Percentiles rank a stretch among this genome's conserved stretches.
Conservation (phyloP, 805 yeast species). For the Suhomyces faveliae region DNA sequence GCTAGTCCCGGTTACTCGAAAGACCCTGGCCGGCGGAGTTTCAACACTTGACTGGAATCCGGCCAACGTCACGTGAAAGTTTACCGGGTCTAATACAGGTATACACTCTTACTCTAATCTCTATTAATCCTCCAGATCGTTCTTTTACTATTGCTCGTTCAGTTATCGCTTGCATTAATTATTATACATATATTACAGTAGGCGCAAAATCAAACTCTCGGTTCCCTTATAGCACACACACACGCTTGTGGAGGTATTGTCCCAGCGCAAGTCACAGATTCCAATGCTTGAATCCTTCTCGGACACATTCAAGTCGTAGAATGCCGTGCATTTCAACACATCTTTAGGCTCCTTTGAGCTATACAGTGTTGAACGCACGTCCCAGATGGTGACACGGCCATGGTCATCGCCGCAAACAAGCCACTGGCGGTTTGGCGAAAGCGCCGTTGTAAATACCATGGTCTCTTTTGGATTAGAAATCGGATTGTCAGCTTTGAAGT, state of each 20-base stretch:
- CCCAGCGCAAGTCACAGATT: slow-evolving; percentile 42
- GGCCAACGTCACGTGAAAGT: no score
- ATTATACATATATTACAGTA: slow-evolving; percentile 5
- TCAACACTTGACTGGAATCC: no score
- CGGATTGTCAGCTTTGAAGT: slow-evolving; percentile 19
- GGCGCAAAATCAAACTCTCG: slow-evolving; percentile 26
- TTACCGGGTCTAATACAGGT: no score
- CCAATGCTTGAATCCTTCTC: slow-evolving; percentile 20
- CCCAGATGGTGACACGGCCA: slow-evolving; percentile 58
- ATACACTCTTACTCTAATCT: no score
- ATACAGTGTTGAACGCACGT: slow-evolving; percentile 23
- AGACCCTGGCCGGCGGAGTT: no score
- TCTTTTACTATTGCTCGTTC: no score
- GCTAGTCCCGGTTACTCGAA: no score
- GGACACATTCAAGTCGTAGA: slow-evolving; percentile 16
- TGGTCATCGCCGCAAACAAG: slow-evolving; percentile 67
- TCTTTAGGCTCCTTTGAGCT: slow-evolving; percentile 9
- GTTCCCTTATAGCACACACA: slow-evolving; percentile 36
- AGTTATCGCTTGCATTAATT: no score
- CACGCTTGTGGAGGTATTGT: slow-evolving; percentile 22
- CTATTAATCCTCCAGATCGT: no score
- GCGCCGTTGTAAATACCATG: slow-evolving; percentile 52
- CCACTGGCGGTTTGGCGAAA: slow-evolving; percentile 49
- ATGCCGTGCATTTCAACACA: slow-evolving; percentile 27
- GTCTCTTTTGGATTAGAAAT: slow-evolving; percentile 39